Evolutionary conservation across 768 basidiomycete genomes (phyloP).

Genomic region (Trametes meyenii): DNA sequence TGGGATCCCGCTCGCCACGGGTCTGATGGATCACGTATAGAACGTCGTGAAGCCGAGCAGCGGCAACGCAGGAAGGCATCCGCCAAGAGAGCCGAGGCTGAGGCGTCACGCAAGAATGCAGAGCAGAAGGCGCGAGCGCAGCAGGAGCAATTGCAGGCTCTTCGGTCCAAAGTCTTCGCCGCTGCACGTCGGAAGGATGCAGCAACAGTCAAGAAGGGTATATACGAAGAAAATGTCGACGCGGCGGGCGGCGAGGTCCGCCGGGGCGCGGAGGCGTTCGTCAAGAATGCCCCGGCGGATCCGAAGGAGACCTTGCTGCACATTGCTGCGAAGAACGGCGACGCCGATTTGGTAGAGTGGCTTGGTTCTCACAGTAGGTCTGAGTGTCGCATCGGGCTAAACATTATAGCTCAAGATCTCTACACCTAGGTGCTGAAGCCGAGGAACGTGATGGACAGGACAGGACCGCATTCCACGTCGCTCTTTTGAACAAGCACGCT

Average conservation of each 20-base stretch:
- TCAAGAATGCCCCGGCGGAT: constrained; percentile 50
- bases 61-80: constrained; percentile 58
- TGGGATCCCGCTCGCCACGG: neutral
- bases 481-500: constrained; percentile 55
- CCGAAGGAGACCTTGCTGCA: constrained; percentile 71
- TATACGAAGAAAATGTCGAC: constrained; percentile 72
- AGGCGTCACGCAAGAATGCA: constrained; percentile 50
- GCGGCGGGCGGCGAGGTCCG: constrained; percentile 72
- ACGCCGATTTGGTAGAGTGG: constrained; percentile 65
- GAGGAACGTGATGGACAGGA: constrained; percentile 66
- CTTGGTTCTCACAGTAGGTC: constrained; percentile 69
- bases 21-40: constrained; percentile 18
- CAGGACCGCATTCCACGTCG: constrained; percentile 68
- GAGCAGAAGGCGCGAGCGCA: constrained; percentile 51
- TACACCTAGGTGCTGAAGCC: constrained; percentile 61
- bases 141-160: constrained; percentile 53
- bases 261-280: constrained; percentile 54
- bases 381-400: constrained; percentile 8
- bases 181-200: constrained; percentile 61
- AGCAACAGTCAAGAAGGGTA: constrained; percentile 58
- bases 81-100: constrained; percentile 58
- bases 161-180: constrained; percentile 64
- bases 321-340: constrained; percentile 59
- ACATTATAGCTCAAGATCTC: constrained; percentile 18
- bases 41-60: constrained; percentile 59